Evolutionary conservation across 441 rosid species (phyloP), one percentile per base, ranked within the genome.

Genomic region (Brassica balearica): DNA sequence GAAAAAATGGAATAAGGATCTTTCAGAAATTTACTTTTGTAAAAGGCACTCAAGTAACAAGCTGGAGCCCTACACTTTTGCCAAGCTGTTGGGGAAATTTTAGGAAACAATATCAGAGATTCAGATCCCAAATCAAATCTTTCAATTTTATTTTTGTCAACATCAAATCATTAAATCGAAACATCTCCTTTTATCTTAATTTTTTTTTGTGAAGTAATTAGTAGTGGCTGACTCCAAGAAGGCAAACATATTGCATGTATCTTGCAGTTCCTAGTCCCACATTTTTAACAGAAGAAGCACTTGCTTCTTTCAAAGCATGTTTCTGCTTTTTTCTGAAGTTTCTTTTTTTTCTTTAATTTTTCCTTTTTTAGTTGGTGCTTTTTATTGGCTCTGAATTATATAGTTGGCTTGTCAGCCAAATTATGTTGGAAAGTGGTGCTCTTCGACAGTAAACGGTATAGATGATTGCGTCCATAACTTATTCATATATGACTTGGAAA

Each of bases 291-390:
- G 32, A 74, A 64, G 79, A 55, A 80, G 72, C 68, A 74, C 64
- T 70, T 58, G 61, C 79, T 75, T 70, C 22, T 38, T 73, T 55
- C 27, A 67, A 25, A 68, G 66, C 61, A 72, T 72, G 72, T 20
- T 14, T 70, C 61, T 70, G 66, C 65, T 82, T 77, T 60, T 74
- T 71, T 81, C 51, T 64, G 11, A 58, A 10, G 63, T 15, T 6
- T 4, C 34, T 46, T 62, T 46, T 17, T 17, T 79, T 74, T 62
- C 63, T 77, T 20, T 78, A 36, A 3, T 48, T 84, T 86, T 61
- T 79, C 82, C 51, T 83, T 86, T 66, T 83, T 85, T 68, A 36
- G 82, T 48, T 90, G 88, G 80, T 66, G 84, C 36, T 81, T 77
- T 80, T 58, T 67, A 53, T 60, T 73, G 77, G 74, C 68, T 69